A percentile compares a stretch with the other conserved stretches of the same genome.
Conservation (phyloP, 2,329 filamentous ascomycete species). For the Aureobasidium pullulans region DNA sequence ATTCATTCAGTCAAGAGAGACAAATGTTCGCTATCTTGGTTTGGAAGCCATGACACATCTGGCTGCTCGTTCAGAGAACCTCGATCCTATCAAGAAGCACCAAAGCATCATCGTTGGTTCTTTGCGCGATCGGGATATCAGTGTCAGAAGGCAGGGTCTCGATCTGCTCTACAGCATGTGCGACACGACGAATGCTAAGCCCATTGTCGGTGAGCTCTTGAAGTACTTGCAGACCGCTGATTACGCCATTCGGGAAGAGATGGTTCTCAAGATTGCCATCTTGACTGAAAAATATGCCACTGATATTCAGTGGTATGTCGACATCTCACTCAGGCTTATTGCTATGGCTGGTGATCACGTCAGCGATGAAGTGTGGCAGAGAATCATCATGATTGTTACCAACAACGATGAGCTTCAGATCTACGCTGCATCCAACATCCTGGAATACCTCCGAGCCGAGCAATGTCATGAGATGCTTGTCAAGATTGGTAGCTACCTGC, state of each 20-base stretch:
- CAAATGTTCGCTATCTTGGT: slow-evolving; percentile 92
- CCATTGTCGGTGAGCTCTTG: slow-evolving; percentile 87
- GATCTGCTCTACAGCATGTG: slow-evolving; percentile 99
- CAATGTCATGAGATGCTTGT: slow-evolving; percentile 95
- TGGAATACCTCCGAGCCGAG: slow-evolving; percentile 86
- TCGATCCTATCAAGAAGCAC: slow-evolving; percentile 97
- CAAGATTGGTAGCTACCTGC: slow-evolving; percentile 93
- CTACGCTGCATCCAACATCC: slow-evolving; percentile 87
- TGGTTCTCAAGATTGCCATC: slow-evolving; percentile 98
- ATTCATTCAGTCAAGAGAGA: slow-evolving; percentile 94
- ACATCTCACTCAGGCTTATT: slow-evolving; percentile 88
- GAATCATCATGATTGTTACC: slow-evolving; percentile 96
- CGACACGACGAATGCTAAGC: slow-evolving; percentile 85
- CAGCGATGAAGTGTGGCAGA: slow-evolving; percentile 98
- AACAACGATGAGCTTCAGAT: slow-evolving; percentile 98
- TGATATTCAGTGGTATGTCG: slow-evolving; percentile 98
- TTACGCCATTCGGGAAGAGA: slow-evolving; percentile 96
- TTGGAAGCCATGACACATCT: slow-evolving; percentile 98
- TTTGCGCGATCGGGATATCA: slow-evolving; percentile 91
- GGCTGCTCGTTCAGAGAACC: slow-evolving; percentile 82
- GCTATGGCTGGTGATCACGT: slow-evolving; percentile 97
- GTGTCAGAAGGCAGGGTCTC: slow-evolving; percentile 87
- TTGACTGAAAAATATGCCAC: slow-evolving; percentile 97
- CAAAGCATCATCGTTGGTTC: slow-evolving; percentile 94
- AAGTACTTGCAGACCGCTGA: slow-evolving; percentile 94